These are phyloP conservation scores for Trifolium pratense DNA, from an alignment of 306 rosid species.

Conservation along the genomic window DNA sequence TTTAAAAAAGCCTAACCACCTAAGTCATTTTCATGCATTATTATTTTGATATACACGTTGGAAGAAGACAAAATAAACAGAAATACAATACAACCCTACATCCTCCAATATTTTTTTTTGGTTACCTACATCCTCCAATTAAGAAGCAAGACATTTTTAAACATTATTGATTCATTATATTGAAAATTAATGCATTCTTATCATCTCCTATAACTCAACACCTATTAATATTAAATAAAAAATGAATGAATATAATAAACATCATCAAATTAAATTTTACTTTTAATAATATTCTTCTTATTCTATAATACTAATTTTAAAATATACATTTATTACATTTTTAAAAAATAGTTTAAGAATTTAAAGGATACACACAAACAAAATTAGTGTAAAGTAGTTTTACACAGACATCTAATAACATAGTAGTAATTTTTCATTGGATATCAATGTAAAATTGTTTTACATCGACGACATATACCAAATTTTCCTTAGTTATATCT, in stretches of 20 bases:
- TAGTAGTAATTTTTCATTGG: too few relatives aligned
- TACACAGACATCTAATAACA: too few relatives aligned
- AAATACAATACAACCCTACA: not conserved
- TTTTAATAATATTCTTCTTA: not conserved
- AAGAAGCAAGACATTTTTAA: constrained; percentile 12
- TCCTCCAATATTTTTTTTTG: too few relatives aligned
- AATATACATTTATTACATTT: not conserved
- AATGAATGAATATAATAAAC: not conserved
- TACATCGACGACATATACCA: too few relatives aligned
- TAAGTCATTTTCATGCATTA: constrained; percentile 21
- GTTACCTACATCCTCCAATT: constrained; percentile 1
- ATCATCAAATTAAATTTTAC: not conserved
- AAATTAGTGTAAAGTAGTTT: too few relatives aligned
- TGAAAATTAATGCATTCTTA: constrained; percentile 22
- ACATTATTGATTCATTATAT: not conserved
- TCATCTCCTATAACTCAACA: not conserved
- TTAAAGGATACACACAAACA: too few relatives aligned
- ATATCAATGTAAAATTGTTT: too few relatives aligned
- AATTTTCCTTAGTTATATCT: too few relatives aligned
- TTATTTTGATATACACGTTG: constrained; percentile 13
- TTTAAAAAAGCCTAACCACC: constrained; percentile 8
- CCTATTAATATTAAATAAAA: not conserved
- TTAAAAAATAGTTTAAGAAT: not conserved
- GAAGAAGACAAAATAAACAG: constrained; percentile 3
- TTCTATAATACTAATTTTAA: not conserved